A percentile compares a stretch with the other conserved stretches of the same genome.
These are phyloP conservation scores for Termitomyces sp. DNA, from an alignment of 768 basidiomycete species.

Conservation along the genomic window DNA sequence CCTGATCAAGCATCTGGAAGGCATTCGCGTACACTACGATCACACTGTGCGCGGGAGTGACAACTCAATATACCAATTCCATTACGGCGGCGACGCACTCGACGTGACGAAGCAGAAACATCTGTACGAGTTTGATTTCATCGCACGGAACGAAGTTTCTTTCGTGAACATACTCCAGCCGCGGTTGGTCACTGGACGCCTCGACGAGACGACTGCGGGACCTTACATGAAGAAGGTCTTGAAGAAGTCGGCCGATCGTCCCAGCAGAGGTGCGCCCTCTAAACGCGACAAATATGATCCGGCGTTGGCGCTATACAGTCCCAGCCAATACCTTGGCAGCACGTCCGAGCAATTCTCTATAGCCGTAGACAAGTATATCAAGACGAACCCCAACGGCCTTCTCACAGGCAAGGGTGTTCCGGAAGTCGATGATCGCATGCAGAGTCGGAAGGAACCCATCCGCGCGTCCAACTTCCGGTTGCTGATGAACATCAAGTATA, in stretches of 20 bases:
- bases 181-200: slow-evolving; percentile 47
- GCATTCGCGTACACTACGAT: slow-evolving; percentile 95
- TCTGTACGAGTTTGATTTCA: slow-evolving; percentile 90
- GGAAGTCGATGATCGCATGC: slow-evolving; percentile 25
- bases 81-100: slow-evolving; percentile 94
- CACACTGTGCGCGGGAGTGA: slow-evolving; percentile 97
- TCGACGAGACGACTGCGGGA: slow-evolving; percentile 67
- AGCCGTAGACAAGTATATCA: slow-evolving; percentile 76
- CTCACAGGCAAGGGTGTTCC: slow-evolving; percentile 36
- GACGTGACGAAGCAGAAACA: slow-evolving; percentile 99
- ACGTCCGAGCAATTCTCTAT: slow-evolving; percentile 91
- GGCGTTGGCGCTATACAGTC: slow-evolving; percentile 71
- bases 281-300: slow-evolving; percentile 69
- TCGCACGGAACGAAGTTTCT: slow-evolving; percentile 80
- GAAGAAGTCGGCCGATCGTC: slow-evolving; percentile 53
- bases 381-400: slow-evolving; percentile 61
- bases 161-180: slow-evolving; percentile 74
- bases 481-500: slow-evolving; percentile 90
- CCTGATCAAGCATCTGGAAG: slow-evolving; percentile 97
- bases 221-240: slow-evolving; percentile 88
- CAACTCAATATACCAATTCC: slow-evolving; percentile 90
- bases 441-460: slow-evolving; percentile 46
- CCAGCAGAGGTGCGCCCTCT: not conserved
- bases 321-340: slow-evolving; percentile 78
- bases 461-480: slow-evolving; percentile 63